Conservation (phyloP, 495 filamentous ascomycete genomes). For the Talaromyces proteolyticus region DNA sequence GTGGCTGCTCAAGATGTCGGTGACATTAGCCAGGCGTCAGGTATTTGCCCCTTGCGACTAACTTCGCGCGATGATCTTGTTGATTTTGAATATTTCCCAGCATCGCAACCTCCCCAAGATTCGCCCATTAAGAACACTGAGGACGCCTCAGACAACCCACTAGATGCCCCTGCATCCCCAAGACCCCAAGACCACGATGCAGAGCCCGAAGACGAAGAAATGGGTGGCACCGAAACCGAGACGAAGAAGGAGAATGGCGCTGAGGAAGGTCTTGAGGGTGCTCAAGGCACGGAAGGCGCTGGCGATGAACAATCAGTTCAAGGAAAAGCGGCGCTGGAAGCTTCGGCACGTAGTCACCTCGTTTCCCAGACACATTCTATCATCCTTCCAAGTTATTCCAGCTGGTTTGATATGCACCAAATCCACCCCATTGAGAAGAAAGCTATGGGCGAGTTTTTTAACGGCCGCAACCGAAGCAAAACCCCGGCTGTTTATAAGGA, state of each 20-base stretch:
- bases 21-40: conserved; percentile 22
- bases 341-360: conserved; percentile 81
- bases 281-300: conserved; percentile 32
- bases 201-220: conserved; percentile 75
- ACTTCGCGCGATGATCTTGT: neutral
- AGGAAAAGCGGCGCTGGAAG: conserved; percentile 74
- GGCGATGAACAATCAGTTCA: conserved; percentile 46
- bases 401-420: conserved; percentile 97
- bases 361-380: conserved; percentile 90
- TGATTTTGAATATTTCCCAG: conserved; percentile 6
- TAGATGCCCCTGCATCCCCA: conserved; percentile 79
- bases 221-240: conserved; percentile 64
- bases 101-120: conserved; percentile 28
- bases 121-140: conserved; percentile 19
- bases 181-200: conserved; percentile 57
- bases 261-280: conserved; percentile 32
- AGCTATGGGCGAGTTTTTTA: conserved; percentile 94
- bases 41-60: conserved; percentile 11
- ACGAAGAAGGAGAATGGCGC: conserved; percentile 50
- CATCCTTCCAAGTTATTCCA: conserved; percentile 91
- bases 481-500: conserved; percentile 97
- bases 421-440: conserved; percentile 87
- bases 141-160: conserved; percentile 63
- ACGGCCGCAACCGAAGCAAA: conserved; percentile 95
- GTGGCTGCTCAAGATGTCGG: conserved; percentile 22